Conservation (phyloP, 768 basidiomycete genomes). For the Omphalotus guepiniiformis region DNA sequence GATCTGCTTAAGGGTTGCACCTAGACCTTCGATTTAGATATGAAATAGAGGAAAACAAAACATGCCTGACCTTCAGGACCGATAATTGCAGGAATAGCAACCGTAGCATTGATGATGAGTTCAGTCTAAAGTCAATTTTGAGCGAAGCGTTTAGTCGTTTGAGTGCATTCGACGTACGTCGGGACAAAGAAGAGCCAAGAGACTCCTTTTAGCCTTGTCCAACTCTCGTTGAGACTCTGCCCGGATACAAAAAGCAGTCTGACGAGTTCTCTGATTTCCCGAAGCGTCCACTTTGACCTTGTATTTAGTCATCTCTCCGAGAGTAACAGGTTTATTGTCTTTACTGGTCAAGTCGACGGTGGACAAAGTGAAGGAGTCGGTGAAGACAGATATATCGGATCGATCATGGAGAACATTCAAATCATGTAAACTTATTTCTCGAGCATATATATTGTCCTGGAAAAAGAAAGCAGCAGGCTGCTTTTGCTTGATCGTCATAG, state of each 20-base stretch:
- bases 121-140: no score
- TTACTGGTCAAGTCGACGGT: slow-evolving; percentile 61
- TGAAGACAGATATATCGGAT: slow-evolving; percentile 52
- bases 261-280: slow-evolving; percentile 79
- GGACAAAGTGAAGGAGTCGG: slow-evolving; percentile 70
- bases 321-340: slow-evolving; percentile 73
- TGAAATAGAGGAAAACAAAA: slow-evolving; percentile 3
- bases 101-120: slow-evolving; percentile 77
- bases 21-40: slow-evolving; percentile 32
- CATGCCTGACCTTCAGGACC: slow-evolving; percentile 86
- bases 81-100: slow-evolving; percentile 86
- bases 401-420: slow-evolving; percentile 67
- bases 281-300: slow-evolving; percentile 92
- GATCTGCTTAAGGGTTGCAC: slow-evolving; percentile 85
- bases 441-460: slow-evolving; percentile 67
- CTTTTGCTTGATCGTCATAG: slow-evolving; percentile 92
- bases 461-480: slow-evolving; percentile 31
- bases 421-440: slow-evolving; percentile 69
- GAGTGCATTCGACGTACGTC: slow-evolving; percentile 64
- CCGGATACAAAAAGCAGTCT: slow-evolving; percentile 93
- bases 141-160: no score
- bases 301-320: slow-evolving; percentile 80
- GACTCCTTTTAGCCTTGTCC: slow-evolving; percentile 77
- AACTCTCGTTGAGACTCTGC: slow-evolving; percentile 86
- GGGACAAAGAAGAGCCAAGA: slow-evolving; percentile 75